A percentile compares a stretch with the other conserved stretches of the same genome.
Conservation (phyloP, 73 alveolate species). For the Blepharisma stoltei region DNA sequence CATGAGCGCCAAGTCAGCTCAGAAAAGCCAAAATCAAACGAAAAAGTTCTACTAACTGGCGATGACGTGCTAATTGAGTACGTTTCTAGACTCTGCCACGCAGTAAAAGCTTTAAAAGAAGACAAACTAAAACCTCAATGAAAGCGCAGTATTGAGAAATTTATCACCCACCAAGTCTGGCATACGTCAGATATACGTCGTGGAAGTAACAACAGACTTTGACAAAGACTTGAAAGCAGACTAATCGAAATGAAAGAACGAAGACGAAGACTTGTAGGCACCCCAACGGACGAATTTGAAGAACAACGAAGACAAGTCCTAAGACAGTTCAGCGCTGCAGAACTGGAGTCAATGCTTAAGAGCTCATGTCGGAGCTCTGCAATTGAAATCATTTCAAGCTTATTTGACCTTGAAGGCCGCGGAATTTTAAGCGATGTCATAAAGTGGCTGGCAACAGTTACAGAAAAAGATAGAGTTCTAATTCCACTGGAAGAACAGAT, state of each 20-base stretch:
- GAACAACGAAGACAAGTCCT: conserved; percentile 26
- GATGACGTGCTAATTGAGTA: conserved; percentile 59
- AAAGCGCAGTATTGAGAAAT: conserved; percentile 46
- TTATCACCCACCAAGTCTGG: conserved; percentile 53
- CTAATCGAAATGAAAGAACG: conserved; percentile 62
- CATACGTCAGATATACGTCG: conserved; percentile 38
- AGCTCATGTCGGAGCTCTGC: conserved; percentile 66
- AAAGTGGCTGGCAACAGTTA: conserved; percentile 62
- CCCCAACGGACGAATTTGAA: conserved; percentile 3
- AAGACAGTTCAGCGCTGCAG: conserved; percentile 51
- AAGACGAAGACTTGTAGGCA: conserved; percentile 40
- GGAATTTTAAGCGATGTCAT: conserved; percentile 72
- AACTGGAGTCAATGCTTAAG: conserved; percentile 65
- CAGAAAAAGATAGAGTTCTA: conserved; percentile 27
- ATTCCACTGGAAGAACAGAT: too few species aligned
- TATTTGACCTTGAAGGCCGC: conserved; percentile 40
- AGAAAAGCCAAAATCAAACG: conserved; percentile 21
- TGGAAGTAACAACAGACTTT: conserved; percentile 20
- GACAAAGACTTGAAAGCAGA: conserved; percentile 57
- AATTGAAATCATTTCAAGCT: conserved; percentile 59
- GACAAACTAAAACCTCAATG: conserved; percentile 34
- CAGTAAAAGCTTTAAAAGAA: conserved; percentile 34
- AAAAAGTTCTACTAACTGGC: conserved; percentile 51
- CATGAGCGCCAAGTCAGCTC: too few species aligned
- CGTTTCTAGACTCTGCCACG: conserved; percentile 37